Evolutionary conservation across 1,284 basidiomycete species (phyloP).

Genomic region (Omphalotus olearius): DNA sequence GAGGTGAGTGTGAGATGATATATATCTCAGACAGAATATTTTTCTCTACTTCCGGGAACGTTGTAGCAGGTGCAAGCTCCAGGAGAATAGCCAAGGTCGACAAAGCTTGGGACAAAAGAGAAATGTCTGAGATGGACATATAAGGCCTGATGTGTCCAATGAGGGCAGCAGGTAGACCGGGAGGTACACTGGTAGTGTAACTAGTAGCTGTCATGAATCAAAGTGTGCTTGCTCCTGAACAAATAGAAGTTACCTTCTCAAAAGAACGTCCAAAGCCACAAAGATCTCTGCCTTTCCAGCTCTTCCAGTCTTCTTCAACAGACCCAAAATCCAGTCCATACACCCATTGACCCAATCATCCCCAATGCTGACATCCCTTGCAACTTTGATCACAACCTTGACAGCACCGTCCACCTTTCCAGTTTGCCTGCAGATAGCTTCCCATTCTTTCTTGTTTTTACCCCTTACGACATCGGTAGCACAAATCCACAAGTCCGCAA

Average conservation of each 20-base stretch:
- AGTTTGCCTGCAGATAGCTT: slow-evolving; percentile 73
- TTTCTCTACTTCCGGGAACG: slow-evolving; percentile 70
- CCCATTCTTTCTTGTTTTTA: slow-evolving; percentile 73
- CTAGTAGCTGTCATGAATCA: slow-evolving; percentile 32
- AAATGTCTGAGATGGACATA: slow-evolving; percentile 69
- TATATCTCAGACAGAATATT: slow-evolving; percentile 70
- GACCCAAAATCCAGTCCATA: slow-evolving; percentile 72
- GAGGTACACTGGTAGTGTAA: slow-evolving; percentile 61
- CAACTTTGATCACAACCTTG: slow-evolving; percentile 69
- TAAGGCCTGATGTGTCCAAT: slow-evolving; percentile 74
- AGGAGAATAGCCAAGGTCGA: slow-evolving; percentile 70
- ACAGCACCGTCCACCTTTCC: slow-evolving; percentile 73
- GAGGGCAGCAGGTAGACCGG: slow-evolving; percentile 56
- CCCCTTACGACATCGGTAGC: slow-evolving; percentile 68
- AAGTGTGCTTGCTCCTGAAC: slow-evolving; percentile 1
- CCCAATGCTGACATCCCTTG: slow-evolving; percentile 58
- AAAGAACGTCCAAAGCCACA: slow-evolving; percentile 68
- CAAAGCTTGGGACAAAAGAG: slow-evolving; percentile 75
- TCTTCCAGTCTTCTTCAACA: slow-evolving; percentile 80
- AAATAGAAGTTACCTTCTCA: slow-evolving; percentile 48
- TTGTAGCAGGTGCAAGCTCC: slow-evolving; percentile 56
- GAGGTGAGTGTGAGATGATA: slow-evolving; percentile 70
- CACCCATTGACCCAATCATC: slow-evolving; percentile 80
- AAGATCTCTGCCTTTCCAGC: slow-evolving; percentile 81
- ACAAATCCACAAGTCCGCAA: slow-evolving; percentile 85